Evolutionary conservation across 1,284 basidiomycete species (phyloP).

Genomic region (Meripilus lineatus): DNA sequence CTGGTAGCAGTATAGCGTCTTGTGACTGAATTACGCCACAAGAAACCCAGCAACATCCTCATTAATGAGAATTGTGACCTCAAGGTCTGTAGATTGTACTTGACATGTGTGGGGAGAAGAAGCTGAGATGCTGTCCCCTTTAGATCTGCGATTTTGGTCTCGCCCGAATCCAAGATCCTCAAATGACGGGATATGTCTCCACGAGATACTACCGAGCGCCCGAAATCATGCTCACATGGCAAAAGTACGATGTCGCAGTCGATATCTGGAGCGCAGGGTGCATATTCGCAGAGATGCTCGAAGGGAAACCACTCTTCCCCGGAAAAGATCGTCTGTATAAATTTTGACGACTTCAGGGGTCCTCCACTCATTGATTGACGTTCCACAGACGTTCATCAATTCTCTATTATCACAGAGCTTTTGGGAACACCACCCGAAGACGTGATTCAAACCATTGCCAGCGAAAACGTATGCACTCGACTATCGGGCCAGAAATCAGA

Average conservation of each 20-base stretch:
- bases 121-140: neutral
- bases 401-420: slow-evolving; percentile 99
- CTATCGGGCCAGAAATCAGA: neutral
- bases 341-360: slow-evolving; percentile 8
- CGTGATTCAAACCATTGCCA: slow-evolving; percentile 98
- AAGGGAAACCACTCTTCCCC: slow-evolving; percentile 98
- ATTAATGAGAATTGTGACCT: slow-evolving; percentile 99
- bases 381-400: slow-evolving; percentile 91
- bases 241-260: slow-evolving; percentile 99
- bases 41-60: slow-evolving; percentile 99
- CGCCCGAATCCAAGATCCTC: slow-evolving; percentile 94
- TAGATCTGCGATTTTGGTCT: slow-evolving; percentile 99
- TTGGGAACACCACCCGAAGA: slow-evolving; percentile 98
- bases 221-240: slow-evolving; percentile 99
- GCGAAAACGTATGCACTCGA: slow-evolving; percentile 78
- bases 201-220: slow-evolving; percentile 98
- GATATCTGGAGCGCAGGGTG: slow-evolving; percentile 99
- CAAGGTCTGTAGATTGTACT: slow-evolving; percentile 45
- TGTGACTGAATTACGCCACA: slow-evolving; percentile 4
- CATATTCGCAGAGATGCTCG: slow-evolving; percentile 99
- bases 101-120: neutral
- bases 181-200: slow-evolving; percentile 99
- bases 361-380: neutral
- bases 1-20: neutral
- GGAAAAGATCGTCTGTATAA: slow-evolving; percentile 87